A percentile compares a stretch with the other conserved stretches of the same genome.
phyloP scores from a whole-genome alignment of 306 rosid genomes.

The Casuarina cunninghamiana region DNA sequence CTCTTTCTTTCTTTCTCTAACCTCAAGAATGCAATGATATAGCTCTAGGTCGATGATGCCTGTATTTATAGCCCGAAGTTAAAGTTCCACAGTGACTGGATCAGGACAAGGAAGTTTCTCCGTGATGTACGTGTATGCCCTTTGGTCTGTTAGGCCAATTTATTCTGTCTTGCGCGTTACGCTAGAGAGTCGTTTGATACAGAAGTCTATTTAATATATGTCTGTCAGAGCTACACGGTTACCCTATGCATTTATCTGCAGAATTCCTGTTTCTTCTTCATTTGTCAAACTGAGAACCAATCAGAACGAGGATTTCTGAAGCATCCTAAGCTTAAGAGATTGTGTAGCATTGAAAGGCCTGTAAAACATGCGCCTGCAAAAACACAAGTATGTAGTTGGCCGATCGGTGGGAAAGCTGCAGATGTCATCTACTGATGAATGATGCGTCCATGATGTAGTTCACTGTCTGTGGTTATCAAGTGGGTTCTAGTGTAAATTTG shows the following conservation, averaged over 20 bases:
- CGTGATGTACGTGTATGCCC: conserved; percentile 24
- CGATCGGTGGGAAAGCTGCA: too few species aligned
- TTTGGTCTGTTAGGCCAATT: neutral
- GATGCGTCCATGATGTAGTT: neutral
- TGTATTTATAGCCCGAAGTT: conserved; percentile 14
- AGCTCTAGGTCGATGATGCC: neutral
- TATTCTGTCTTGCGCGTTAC: conserved; percentile 22
- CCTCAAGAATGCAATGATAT: conserved; percentile 2
- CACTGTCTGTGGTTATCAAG: neutral
- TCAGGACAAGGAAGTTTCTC: conserved; percentile 32
- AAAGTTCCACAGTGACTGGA: conserved; percentile 10
- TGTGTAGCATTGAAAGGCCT: too few species aligned
- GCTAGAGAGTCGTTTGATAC: conserved; percentile 10
- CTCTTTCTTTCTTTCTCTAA: neutral
- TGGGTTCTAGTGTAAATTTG: conserved; percentile 1
- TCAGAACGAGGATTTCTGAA: too few species aligned
- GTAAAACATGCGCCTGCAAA: too few species aligned
- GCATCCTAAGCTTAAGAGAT: too few species aligned
- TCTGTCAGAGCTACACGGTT: neutral
- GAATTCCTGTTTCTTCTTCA: too few species aligned
- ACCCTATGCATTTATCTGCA: neutral
- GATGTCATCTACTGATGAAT: neutral
- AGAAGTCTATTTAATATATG: conserved; percentile 15
- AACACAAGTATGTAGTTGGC: too few species aligned
- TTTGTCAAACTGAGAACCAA: neutral